Base-by-base conservation (phyloP, 768 basidiomycete genomes). In the Pleurotus citrinopileatus region DNA sequence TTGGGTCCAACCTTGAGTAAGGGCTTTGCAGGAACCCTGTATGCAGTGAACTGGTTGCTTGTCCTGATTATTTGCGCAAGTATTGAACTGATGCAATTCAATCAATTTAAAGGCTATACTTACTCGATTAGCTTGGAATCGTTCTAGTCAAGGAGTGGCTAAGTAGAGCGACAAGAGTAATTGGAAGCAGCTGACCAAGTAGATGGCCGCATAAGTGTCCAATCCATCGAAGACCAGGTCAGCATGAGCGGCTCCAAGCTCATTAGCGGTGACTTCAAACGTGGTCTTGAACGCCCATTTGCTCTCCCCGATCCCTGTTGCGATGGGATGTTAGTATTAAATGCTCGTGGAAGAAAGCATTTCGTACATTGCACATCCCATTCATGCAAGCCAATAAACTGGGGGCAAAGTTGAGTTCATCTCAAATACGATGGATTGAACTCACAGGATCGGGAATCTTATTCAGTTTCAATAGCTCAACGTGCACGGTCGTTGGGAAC, bases 191-290 rank as follows among this genome's bases (percentile, higher is more conserved):
- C 83, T 67, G 59, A 89, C 92, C 55, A 96, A 68, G 27, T 68
- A 67, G 37, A 94, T 77, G n/a, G 72, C 74, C 2, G 88, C 84
- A 64, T 94, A 96, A 0, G 94, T 97, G 63, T 98, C 95, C 17
- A 98, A 69, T 15, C 95, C 95, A 9, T 96, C 93, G 57, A 96
- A 94, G 6, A 94, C 77, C 15, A 98, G 72, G 65, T 95, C 93
- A 26, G 78, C 72, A 51, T 87, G 76, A 2, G 73, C 58, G 2
- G 70, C 65, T 1, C 61, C 57, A 15, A 85, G 65, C 42, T 85
- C 81, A 15, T 66, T 65, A 15, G 77, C 72, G 2, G 74, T 71
- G 17, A 84, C 71, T 4, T 67, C 62, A 63, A 97, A 87, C 1
- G 64, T 71, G 3, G 83, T 86, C 62, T 79, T 86, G 76, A 96